Percentiles rank a stretch among this genome's conserved stretches.
phyloP scores from a whole-genome alignment of 371 early-diverging fungal species.

The Mortierella sp. region DNA sequence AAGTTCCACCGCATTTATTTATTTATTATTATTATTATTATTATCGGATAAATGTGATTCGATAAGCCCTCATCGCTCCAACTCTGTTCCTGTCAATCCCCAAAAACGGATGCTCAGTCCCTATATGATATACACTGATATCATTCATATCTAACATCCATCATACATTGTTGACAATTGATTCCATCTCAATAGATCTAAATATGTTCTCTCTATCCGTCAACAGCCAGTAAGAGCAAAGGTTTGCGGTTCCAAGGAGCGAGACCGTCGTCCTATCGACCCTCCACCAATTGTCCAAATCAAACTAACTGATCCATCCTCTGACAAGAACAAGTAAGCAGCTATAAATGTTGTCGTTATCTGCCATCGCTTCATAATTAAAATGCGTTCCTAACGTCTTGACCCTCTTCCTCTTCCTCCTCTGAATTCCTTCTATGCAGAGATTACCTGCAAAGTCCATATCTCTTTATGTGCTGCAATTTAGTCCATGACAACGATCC shows the following conservation, averaged over 20 bases:
- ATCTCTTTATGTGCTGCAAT: constrained; percentile 84
- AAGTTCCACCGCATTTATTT: constrained; percentile 5
- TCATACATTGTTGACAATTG: too few species aligned
- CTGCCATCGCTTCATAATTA: too few species aligned
- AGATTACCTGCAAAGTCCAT: constrained; percentile 84
- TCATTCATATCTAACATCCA: neutral
- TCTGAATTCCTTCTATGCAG: too few species aligned
- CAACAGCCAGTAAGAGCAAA: constrained; percentile 53
- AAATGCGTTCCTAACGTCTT: too few species aligned
- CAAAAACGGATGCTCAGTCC: too few species aligned
- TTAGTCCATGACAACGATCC: constrained; percentile 47
- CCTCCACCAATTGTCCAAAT: constrained; percentile 94
- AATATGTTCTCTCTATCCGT: constrained; percentile 49
- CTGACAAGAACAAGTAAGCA: constrained; percentile 37
- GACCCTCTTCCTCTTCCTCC: too few species aligned
- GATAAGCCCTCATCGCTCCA: too few species aligned
- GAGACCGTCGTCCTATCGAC: constrained; percentile 93
- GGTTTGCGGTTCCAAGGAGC: constrained; percentile 52
- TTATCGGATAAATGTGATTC: neutral
- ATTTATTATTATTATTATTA: neutral
- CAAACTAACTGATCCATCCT: constrained; percentile 68
- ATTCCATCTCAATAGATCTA: constrained; percentile 18
- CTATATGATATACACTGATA: too few species aligned
- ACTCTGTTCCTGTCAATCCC: too few species aligned
- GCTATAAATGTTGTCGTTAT: too few species aligned